Percentiles rank a stretch among this genome's conserved stretches.
Conservation (phyloP, 1,139 yeast genomes). For the Geotrichum fermentans region DNA sequence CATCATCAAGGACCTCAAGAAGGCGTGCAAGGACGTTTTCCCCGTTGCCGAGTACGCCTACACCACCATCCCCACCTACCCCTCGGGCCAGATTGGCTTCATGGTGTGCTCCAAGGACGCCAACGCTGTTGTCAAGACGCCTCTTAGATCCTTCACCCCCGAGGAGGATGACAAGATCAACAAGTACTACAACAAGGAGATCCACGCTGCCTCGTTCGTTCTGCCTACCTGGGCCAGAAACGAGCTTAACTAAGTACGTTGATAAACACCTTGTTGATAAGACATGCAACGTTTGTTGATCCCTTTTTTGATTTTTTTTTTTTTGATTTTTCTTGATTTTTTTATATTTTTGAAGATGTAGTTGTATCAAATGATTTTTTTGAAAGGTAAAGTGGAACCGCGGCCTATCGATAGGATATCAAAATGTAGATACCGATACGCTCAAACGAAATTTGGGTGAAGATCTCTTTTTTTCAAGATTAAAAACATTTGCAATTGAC, state of each 20-base stretch:
- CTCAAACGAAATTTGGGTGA: too few relatives aligned
- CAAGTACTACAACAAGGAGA: slow-evolving; percentile 65
- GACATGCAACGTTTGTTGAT: not conserved
- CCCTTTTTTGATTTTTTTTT: too few relatives aligned
- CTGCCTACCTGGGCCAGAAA: slow-evolving; percentile 80
- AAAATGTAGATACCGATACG: too few relatives aligned
- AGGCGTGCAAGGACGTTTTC: slow-evolving; percentile 66
- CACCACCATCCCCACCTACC: slow-evolving; percentile 90
- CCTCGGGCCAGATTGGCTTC: slow-evolving; percentile 93
- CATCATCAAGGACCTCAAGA: slow-evolving; percentile 55
- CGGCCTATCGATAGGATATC: too few relatives aligned
- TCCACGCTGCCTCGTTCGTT: slow-evolving; percentile 77
- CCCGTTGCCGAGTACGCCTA: slow-evolving; percentile 73
- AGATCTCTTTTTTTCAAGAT: too few relatives aligned
- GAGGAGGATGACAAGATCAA: slow-evolving; percentile 52
- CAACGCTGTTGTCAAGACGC: slow-evolving; percentile 48
- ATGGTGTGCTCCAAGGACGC: slow-evolving; percentile 71
- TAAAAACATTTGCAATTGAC: too few relatives aligned
- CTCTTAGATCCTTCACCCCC: slow-evolving; percentile 48
- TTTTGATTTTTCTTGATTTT: too few relatives aligned
- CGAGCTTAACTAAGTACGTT: slow-evolving; percentile 30
- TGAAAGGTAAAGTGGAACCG: too few relatives aligned
- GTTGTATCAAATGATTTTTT: not conserved
- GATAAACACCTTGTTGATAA: too few relatives aligned
- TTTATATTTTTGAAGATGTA: not conserved